A percentile compares a stretch with the other conserved stretches of the same genome.
Conservation (phyloP, 2,329 filamentous ascomycete species). For the Fusarium mundagurra region DNA sequence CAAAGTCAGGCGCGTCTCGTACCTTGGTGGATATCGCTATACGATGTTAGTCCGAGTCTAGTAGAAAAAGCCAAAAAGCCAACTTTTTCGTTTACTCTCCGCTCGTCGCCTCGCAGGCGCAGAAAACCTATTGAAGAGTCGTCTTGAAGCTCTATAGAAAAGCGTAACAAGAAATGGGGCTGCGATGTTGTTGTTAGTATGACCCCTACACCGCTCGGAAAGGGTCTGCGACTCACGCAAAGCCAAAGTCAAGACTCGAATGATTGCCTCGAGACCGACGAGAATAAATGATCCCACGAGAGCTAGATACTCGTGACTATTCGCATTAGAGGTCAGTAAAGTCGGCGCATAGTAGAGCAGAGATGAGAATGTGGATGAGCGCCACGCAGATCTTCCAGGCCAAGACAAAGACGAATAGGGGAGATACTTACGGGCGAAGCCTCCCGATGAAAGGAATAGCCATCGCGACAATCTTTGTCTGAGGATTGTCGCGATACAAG, state of each 20-base stretch:
- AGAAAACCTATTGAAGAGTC: conserved; percentile 82
- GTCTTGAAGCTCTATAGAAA: conserved; percentile 83
- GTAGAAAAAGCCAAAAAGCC: conserved; percentile 50
- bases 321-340: conserved; percentile 25
- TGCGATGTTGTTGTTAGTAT: conserved; percentile 48
- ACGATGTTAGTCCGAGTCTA: conserved; percentile 60
- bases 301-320: conserved; percentile 85
- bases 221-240: conserved; percentile 69
- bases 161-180: conserved; percentile 83
- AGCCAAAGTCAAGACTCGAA: conserved; percentile 86
- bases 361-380: conserved; percentile 5
- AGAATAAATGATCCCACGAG: conserved; percentile 85
- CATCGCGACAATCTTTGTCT: conserved; percentile 50
- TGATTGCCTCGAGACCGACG: conserved; percentile 81
- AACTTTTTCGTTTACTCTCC: conserved; percentile 73
- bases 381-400: background rate
- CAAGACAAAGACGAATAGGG: background rate
- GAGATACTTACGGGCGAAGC: conserved; percentile 58
- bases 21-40: conserved; percentile 77
- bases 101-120: conserved; percentile 75
- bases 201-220: conserved; percentile 15
- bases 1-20: conserved; percentile 88
- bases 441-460: conserved; percentile 63
- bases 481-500: conserved; percentile 9
- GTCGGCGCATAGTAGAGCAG: background rate